Percentiles rank a stretch among this genome's conserved stretches.
Conservation (phyloP, 2,329 filamentous ascomycete species). For the Microsporum canis region DNA sequence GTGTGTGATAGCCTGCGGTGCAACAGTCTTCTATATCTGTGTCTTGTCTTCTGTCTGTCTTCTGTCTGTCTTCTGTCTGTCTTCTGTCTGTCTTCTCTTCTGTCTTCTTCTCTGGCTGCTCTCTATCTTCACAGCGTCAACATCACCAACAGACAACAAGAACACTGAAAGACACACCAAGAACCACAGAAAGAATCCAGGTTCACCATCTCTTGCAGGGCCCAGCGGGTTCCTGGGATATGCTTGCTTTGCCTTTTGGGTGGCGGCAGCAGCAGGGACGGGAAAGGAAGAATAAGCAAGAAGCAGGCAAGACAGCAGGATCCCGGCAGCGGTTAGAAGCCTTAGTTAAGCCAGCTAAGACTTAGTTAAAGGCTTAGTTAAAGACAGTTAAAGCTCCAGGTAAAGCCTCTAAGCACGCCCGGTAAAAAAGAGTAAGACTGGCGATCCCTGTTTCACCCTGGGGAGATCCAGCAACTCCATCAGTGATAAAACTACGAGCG, state of each 20-base stretch:
- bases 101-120: not conserved
- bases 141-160: not conserved
- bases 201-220: not conserved
- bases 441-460: conserved; percentile 1
- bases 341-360: not conserved
- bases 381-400: not conserved
- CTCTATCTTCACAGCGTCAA: not conserved
- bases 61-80: not conserved
- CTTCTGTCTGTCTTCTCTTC: not conserved
- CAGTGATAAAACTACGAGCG: not conserved
- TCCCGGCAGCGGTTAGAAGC: not conserved
- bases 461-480: not conserved
- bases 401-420: not conserved
- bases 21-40: not conserved
- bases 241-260: not conserved
- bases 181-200: not conserved
- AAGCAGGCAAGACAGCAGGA: not conserved
- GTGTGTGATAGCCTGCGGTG: not conserved
- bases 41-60: not conserved
- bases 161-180: not conserved
- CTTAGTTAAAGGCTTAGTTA: not conserved
- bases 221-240: not conserved
- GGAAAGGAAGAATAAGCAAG: not conserved
- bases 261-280: not conserved
- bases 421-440: not conserved